These are phyloP conservation scores for Gnomoniopsis smithogilvyi DNA, from an alignment of 2,329 filamentous ascomycete genomes.

Conservation along the genomic window DNA sequence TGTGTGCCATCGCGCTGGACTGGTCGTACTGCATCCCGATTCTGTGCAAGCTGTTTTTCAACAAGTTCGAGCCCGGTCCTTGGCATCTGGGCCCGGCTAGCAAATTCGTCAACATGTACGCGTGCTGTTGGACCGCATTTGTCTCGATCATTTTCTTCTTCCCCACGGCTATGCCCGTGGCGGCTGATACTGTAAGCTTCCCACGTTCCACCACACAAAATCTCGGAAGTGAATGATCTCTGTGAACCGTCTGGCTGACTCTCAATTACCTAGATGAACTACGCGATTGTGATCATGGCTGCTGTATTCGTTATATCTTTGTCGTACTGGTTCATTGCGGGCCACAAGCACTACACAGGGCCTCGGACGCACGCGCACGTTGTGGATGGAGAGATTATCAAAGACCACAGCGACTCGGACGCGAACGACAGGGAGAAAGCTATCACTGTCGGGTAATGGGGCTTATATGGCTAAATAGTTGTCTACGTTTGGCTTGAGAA, in stretches of 20 bases:
- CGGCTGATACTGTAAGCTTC: slow-evolving; percentile 37
- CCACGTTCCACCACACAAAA: too few relatives aligned
- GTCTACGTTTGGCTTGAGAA: background rate
- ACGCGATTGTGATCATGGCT: slow-evolving; percentile 47
- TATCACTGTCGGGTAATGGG: slow-evolving; percentile 1
- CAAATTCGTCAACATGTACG: slow-evolving; percentile 42
- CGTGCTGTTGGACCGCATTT: slow-evolving; percentile 50
- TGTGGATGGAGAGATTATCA: slow-evolving; percentile 23
- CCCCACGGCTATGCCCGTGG: slow-evolving; percentile 45
- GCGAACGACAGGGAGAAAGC: slow-evolving; percentile 20
- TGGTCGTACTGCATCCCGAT: slow-evolving; percentile 57
- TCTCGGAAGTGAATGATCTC: background rate
- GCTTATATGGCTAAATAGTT: background rate
- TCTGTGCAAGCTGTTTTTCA: slow-evolving; percentile 47
- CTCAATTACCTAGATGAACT: slow-evolving; percentile 44
- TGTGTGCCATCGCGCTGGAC: slow-evolving; percentile 52
- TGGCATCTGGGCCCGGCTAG: slow-evolving; percentile 46
- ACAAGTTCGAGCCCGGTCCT: slow-evolving; percentile 47
- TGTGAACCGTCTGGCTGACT: background rate
- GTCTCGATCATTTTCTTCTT: slow-evolving; percentile 52
- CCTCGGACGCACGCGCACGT: slow-evolving; percentile 32
- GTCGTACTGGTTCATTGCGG: slow-evolving; percentile 42
- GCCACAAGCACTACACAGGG: slow-evolving; percentile 45
- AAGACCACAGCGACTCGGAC: slow-evolving; percentile 18
- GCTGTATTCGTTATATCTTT: slow-evolving; percentile 41